Evolutionary conservation across 177 flowering plant species (phyloP), one percentile per base, ranked within the genome.

Genomic region (Vitis hybrid): DNA sequence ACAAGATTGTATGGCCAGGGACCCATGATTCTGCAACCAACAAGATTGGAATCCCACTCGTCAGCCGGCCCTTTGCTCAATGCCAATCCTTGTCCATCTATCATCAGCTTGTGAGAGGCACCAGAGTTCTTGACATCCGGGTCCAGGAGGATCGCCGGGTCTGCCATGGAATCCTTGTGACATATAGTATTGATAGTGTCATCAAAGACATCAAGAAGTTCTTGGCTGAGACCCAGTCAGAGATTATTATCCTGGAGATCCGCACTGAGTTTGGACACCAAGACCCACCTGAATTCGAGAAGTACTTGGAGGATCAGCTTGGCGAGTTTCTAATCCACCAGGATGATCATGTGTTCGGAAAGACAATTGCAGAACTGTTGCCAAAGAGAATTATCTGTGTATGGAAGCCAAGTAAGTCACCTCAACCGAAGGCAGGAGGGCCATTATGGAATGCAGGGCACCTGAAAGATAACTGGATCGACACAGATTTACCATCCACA

Each of bases 1-100:
- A 82, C 77, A 52, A 85, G 78, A 89, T 93, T 48, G 88, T 93
- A 2, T 93, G 97, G 97, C 95, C 98, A 0, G 98, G 97, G 19
- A 89, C 98, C 24, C 98, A 93, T 59, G 97, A 91, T 59, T 93
- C 98, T 3, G 98, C 93, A 0, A 93, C 97, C 52, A 87, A 91
- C 83, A 81, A 76, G 72, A 88, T 93, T 63, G 98, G 97, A 8
- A 59, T 89, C 63, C 87, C 85, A 0, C 70, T 56, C 62, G 56
- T 93, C 30, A 66, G 88, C n/a, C 90, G 94, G 18, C 98, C 98
- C 0, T 89, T 93, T 52, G 98, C 97, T 1, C 98, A 93, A 62
- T 90, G 95, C 75, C 98, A 93, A 18, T 80, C 85, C 15, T 63
- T 85, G 46, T 89, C 96, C 4, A 86, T 91, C 69, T 93, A 93